Evolutionary conservation across 768 basidiomycete species (phyloP), one percentile per base, ranked within the genome.

Genomic region (Xerocomus potaroensis): DNA sequence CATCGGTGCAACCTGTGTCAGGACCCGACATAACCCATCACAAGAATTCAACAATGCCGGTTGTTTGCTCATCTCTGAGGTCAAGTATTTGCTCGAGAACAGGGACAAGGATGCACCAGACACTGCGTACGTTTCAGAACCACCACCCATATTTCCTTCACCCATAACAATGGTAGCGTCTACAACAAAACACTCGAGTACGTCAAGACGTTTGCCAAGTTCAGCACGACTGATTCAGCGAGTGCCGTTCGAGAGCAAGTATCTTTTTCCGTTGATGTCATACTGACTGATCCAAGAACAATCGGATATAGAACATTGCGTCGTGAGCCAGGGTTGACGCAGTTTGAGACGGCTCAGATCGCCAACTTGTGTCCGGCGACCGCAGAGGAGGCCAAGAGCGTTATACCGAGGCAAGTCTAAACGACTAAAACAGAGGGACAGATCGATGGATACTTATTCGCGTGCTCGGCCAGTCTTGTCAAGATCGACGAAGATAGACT

Each of bases 101-200:
- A 73, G 88, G 55, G 84, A 90, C 68, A 87, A 91, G 66, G 86
- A 88, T 58, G 86, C 87, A 2, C 90, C 90, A 8, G 89, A 91
- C 59, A 91, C 89, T 47, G 79, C 83, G 91, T 91, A 61, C 49
- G 84, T 45, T 37, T 16, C n/a, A 5, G 6, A 6, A 0, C 29
- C 18, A 16, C 18, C 38, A 15, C n/a, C 15, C 16, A 2, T 15
- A 31, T 23, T 24, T 36, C 11, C 12, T 15, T 10, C 19, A 1
- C 30, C 9, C 5, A 29, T 16, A 2, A 30, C 15, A 19, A 30
- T 8, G n/a, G 15, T 26, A 47, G 46, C 23, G 91, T 95, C 11
- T 95, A 91, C 67, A 92, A 91, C 67, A 94, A 94, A 65, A 92
- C 92, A 1, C 71, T 89, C 33, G 90, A 92, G 57, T 94, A 94